Evolutionary conservation across 2,329 filamentous ascomycete species (phyloP).

Genomic region (Sporothrix sp.): DNA sequence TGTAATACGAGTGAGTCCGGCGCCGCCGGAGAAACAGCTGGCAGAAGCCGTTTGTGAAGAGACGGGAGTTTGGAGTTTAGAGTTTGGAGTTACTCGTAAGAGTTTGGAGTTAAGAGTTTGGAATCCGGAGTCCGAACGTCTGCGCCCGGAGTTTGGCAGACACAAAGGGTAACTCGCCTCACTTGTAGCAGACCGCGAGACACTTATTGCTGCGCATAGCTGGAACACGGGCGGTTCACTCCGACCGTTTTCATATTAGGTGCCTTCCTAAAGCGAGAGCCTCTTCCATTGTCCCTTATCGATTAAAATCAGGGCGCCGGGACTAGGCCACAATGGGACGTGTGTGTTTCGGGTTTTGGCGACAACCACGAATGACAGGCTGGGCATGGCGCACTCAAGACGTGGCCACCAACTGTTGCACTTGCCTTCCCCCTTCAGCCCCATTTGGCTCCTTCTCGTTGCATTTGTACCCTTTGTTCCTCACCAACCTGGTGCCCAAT

Average conservation of each 20-base stretch:
- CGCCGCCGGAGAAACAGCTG: background rate
- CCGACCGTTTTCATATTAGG: too few species aligned
- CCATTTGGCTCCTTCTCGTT: background rate
- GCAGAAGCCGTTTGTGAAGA: background rate
- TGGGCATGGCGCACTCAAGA: constrained; percentile 1
- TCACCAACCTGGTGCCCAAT: background rate
- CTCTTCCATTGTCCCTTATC: constrained; percentile 2
- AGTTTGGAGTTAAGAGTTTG: background rate
- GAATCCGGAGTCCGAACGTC: background rate
- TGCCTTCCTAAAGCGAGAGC: too few species aligned
- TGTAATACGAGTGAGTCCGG: too few species aligned
- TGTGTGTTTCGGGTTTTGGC: constrained; percentile 13
- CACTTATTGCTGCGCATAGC: too few species aligned
- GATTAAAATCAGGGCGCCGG: constrained; percentile 9
- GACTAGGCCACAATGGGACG: background rate
- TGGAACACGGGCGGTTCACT: too few species aligned
- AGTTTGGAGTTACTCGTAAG: background rate
- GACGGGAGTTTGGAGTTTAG: background rate
- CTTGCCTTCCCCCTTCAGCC: background rate
- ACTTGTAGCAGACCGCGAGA: too few species aligned
- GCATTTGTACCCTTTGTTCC: background rate
- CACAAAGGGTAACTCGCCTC: too few species aligned
- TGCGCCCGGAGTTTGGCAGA: too few species aligned
- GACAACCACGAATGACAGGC: constrained; percentile 9
- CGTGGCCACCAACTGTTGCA: background rate